These are phyloP conservation scores for Quercus parvula DNA, from an alignment of 306 rosid genomes.

Conservation along the genomic window DNA sequence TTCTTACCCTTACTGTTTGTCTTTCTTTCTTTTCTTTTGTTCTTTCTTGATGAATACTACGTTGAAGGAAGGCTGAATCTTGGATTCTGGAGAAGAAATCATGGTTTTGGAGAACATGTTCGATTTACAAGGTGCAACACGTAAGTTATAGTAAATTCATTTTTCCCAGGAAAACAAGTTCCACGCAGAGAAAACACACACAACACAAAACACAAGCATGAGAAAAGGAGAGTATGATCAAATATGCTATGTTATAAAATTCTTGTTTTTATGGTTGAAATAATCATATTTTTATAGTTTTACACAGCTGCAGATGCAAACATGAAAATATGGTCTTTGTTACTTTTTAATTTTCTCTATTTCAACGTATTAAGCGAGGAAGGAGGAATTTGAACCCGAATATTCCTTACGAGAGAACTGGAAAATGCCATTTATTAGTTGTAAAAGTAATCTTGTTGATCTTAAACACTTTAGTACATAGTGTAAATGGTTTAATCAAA, in stretches of 20 bases:
- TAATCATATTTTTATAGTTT: background rate
- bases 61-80: constrained; percentile 19
- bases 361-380: too few species aligned
- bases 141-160: constrained; percentile 33
- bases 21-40: too few species aligned
- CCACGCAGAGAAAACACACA: background rate
- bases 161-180: background rate
- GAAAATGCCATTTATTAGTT: too few species aligned
- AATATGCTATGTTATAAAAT: background rate
- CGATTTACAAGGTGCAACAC: constrained; percentile 20
- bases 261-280: background rate
- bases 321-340: too few species aligned
- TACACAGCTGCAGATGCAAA: background rate
- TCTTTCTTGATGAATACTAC: too few species aligned
- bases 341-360: too few species aligned
- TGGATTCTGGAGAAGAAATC: constrained; percentile 24
- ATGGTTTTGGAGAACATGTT: constrained; percentile 42
- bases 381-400: too few species aligned
- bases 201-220: background rate
- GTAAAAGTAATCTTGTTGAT: too few species aligned
- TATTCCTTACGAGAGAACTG: too few species aligned
- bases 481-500: background rate
- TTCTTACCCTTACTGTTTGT: too few species aligned
- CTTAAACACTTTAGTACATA: background rate
- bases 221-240: background rate